Conservation (phyloP, 2,329 filamentous ascomycete species). For the Fusarium nanum region DNA sequence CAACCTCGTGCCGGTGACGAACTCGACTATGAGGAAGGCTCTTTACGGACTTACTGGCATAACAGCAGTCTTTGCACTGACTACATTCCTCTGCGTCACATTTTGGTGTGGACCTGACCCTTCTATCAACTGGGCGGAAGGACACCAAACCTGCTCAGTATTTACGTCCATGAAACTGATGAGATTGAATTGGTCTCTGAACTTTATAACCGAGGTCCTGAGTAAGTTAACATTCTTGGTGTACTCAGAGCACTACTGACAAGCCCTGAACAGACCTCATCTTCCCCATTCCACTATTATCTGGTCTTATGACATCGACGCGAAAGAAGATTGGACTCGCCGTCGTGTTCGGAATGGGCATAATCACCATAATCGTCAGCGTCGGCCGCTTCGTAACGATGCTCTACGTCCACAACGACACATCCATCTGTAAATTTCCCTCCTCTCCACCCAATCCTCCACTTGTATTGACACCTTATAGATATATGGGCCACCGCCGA, state of each 20-base stretch:
- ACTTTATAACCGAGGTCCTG: neutral
- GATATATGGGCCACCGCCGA: constrained; percentile 19
- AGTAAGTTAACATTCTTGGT: neutral
- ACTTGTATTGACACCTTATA: accelerated
- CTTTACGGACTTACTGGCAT: neutral
- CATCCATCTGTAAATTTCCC: neutral
- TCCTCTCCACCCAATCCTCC: accelerated
- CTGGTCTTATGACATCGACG: neutral
- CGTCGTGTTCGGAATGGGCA: neutral
- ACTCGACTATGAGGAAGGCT: neutral
- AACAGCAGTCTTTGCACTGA: neutral
- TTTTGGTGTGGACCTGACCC: constrained; percentile 16
- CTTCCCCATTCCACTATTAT: neutral
- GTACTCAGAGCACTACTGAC: accelerated
- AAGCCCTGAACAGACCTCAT: neutral
- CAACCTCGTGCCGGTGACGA: neutral
- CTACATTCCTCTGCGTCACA: neutral
- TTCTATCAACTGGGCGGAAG: constrained; percentile 4
- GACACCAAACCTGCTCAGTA: neutral
- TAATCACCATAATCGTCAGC: neutral
- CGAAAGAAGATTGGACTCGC: neutral
- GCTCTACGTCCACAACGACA: constrained; percentile 5
- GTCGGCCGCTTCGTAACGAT: constrained; percentile 2
- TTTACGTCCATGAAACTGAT: constrained; percentile 5
- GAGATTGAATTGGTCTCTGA: constrained; percentile 9